phyloP scores from a whole-genome alignment of 352 stramenopile species.

The Globisporangium perplexum region DNA sequence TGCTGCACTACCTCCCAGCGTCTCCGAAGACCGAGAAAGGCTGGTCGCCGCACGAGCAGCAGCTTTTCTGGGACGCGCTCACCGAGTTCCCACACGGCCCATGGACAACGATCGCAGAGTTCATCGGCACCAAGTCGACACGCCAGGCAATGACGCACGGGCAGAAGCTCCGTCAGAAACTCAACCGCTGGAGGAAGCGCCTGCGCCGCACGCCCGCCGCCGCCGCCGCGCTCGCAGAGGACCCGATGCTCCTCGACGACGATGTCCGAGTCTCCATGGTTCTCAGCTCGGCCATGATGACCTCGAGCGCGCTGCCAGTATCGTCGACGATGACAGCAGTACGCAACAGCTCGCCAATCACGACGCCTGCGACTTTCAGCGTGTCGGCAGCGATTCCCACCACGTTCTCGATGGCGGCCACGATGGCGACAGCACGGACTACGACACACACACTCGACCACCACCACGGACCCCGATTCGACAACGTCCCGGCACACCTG shows the following conservation, averaged over 20 bases:
- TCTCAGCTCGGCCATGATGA: conserved; percentile 11
- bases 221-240: conserved; percentile 2
- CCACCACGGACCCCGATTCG: background rate
- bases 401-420: background rate
- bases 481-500: background rate
- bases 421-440: background rate
- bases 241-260: conserved; percentile 4
- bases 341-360: conserved; percentile 7
- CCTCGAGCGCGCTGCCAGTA: conserved; percentile 2
- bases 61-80: conserved; percentile 40
- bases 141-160: conserved; percentile 44
- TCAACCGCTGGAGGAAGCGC: conserved; percentile 36
- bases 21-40: conserved; percentile 25
- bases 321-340: background rate
- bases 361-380: background rate
- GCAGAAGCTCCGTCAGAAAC: conserved; percentile 48
- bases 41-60: conserved; percentile 28
- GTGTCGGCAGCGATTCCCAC: background rate
- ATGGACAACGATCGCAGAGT: conserved; percentile 39
- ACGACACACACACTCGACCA: background rate
- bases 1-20: conserved; percentile 35
- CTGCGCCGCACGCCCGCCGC: conserved; percentile 15
- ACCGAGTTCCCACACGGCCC: conserved; percentile 31
- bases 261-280: conserved; percentile 8
- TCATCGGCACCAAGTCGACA: conserved; percentile 38